Evolutionary conservation across 1,284 basidiomycete genomes (phyloP).

Genomic region (Ceratobasidium sp.): DNA sequence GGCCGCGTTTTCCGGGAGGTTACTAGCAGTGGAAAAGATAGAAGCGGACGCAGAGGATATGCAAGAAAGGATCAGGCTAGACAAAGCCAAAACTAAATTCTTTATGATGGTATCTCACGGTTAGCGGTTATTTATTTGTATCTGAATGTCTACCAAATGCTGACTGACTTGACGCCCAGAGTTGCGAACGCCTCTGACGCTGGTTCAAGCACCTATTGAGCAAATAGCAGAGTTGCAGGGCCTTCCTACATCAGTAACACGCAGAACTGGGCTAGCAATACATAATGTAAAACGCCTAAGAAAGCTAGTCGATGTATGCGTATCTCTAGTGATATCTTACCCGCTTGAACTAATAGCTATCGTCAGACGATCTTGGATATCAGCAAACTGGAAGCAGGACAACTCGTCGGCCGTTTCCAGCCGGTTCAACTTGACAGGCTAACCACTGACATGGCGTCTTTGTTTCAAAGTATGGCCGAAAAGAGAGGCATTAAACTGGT

Average conservation of each 20-base stretch:
- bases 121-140: neutral
- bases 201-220: conserved; percentile 49
- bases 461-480: conserved; percentile 49
- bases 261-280: conserved; percentile 45
- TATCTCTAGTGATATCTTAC: conserved; percentile 45
- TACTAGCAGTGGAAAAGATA: conserved; percentile 2
- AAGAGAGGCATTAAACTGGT: conserved; percentile 43
- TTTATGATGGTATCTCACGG: conserved; percentile 49
- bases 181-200: conserved; percentile 49
- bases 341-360: conserved; percentile 43
- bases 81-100: conserved; percentile 49
- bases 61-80: conserved; percentile 46
- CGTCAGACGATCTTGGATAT: conserved; percentile 30
- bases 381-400: conserved; percentile 33
- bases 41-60: conserved; percentile 9
- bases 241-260: conserved; percentile 42
- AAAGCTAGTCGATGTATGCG: conserved; percentile 47
- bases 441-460: conserved; percentile 47
- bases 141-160: neutral
- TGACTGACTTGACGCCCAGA: conserved; percentile 43
- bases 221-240: conserved; percentile 40
- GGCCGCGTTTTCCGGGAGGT: neutral
- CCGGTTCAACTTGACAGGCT: conserved; percentile 46
- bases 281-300: conserved; percentile 47
- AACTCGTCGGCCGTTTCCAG: conserved; percentile 44